phyloP scores from a whole-genome alignment of 352 stramenopile genomes.

The Pythium phragmitis region DNA sequence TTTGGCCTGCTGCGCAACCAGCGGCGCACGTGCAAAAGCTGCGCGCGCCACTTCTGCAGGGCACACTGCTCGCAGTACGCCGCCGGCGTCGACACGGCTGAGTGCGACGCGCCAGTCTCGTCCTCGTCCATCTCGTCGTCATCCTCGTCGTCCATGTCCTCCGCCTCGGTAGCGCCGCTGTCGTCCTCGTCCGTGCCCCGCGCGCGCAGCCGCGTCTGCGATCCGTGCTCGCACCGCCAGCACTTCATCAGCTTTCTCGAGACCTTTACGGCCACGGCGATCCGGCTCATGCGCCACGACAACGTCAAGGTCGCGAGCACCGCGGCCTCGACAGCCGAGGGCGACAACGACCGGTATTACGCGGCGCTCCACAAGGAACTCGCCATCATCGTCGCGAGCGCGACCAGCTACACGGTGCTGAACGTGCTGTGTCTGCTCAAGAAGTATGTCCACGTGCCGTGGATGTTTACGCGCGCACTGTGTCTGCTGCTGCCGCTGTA shows the following conservation, averaged over 20 bases:
- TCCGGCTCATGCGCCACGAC: conserved; percentile 17
- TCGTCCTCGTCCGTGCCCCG: conserved; percentile 7
- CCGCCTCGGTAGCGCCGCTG: neutral
- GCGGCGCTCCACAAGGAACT: conserved; percentile 28
- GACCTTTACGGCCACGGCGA: conserved; percentile 25
- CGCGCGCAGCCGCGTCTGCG: conserved; percentile 22
- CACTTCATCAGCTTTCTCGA: conserved; percentile 35
- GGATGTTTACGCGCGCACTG: conserved; percentile 32
- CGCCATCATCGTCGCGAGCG: conserved; percentile 22
- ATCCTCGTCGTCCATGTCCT: no score
- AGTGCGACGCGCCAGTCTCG: no score
- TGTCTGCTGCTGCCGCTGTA: conserved; percentile 37
- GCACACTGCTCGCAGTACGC: conserved; percentile 31
- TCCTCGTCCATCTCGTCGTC: no score
- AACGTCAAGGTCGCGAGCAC: conserved; percentile 20
- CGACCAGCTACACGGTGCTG: conserved; percentile 31
- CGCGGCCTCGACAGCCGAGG: neutral
- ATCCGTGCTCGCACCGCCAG: conserved; percentile 30
- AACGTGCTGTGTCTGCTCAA: conserved; percentile 39
- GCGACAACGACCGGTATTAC: neutral
- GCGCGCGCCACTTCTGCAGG: conserved; percentile 29
- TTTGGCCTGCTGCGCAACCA: conserved; percentile 26
- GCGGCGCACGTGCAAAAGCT: conserved; percentile 29
- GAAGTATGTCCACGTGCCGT: conserved; percentile 31
- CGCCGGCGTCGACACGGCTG: conserved; percentile 1